Percentiles rank a stretch among this genome's conserved stretches.
phyloP scores from a whole-genome alignment of 495 filamentous ascomycete species.

The Aspergillus heteromorphus region DNA sequence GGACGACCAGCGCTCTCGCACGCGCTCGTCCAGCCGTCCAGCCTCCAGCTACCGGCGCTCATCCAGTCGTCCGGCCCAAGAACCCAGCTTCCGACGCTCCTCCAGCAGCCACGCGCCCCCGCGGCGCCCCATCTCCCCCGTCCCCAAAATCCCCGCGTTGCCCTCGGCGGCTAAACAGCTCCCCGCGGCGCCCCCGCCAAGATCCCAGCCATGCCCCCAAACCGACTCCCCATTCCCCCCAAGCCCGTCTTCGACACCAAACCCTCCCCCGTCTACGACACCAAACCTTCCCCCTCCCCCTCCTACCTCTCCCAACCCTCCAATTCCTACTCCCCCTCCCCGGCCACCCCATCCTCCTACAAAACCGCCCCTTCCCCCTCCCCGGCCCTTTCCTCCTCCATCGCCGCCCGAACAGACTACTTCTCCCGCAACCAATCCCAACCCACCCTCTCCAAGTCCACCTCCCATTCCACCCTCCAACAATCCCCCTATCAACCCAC shows the following conservation, averaged over 20 bases:
- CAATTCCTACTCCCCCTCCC: constrained; percentile 6
- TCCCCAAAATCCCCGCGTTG: constrained; percentile 1
- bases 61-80: neutral
- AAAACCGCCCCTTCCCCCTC: neutral
- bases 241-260: constrained; percentile 1
- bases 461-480: no score
- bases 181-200: no score
- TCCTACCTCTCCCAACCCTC: constrained; percentile 8
- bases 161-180: no score
- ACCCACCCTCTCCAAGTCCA: constrained; percentile 36
- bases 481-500: no score
- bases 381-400: neutral
- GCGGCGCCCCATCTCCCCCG: constrained; percentile 5
- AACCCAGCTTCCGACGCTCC: constrained; percentile 16
- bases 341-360: constrained; percentile 3
- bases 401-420: constrained; percentile 42
- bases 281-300: constrained; percentile 17
- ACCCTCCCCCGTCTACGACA: constrained; percentile 15
- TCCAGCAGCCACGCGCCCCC: constrained; percentile 21
- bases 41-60: neutral
- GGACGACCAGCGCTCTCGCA: constrained; percentile 31
- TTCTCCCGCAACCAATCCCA: constrained; percentile 41
- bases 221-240: constrained; percentile 6
- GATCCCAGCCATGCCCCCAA: constrained; percentile 4
- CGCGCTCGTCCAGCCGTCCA: constrained; percentile 2